Evolutionary conservation across 345 rosid species (phyloP), one percentile per base, ranked within the genome.

Genomic region (Boechera retrofracta): DNA sequence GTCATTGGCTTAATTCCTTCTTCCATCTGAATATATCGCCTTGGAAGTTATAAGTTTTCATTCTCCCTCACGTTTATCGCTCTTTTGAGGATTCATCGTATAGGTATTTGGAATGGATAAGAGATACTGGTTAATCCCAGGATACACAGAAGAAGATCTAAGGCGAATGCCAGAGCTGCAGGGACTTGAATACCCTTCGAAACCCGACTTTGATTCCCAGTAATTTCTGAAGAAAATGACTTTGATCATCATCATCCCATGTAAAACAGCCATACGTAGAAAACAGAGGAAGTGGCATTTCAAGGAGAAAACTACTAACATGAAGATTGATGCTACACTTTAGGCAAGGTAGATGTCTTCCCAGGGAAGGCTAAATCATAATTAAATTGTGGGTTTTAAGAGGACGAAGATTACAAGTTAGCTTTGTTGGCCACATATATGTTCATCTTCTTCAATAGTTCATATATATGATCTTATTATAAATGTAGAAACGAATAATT

Each of bases 21-120:
- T 28, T 26, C 67, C 67, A 49, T 73, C 57, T 63, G 13, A 55
- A 13, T 31, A 21, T 29, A 45, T 16, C 3, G 9, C 64, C 64
- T 69, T 54, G 8, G 3, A 36, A 45, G 74, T 45, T 45, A n/a
- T 10, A 33, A 63, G 33, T 48, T 55, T n/a, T 28, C 10, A 44
- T 48, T 11, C 15, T 44, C 61, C n/a, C 13, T 55, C 47, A 16
- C 28, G 45, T n/a, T 44, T 10, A 61, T 52, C 9, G 2, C 42
- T 31, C 29, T 54, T 9, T 31, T 15, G 69, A 41, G 59, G 28
- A 60, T 36, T 45, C 2, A 0, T 70, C 15, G 31, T 26, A 36
- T 79, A 95, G 99, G 99, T 95, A 38, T 91, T 92, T 84, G 99
- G 99, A 71, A 85, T 85, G 75, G 98, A 91, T 77, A 87, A 85